A percentile compares a stretch with the other conserved stretches of the same genome.
Conservation (phyloP, 805 yeast species). For the Candida michaelii region DNA sequence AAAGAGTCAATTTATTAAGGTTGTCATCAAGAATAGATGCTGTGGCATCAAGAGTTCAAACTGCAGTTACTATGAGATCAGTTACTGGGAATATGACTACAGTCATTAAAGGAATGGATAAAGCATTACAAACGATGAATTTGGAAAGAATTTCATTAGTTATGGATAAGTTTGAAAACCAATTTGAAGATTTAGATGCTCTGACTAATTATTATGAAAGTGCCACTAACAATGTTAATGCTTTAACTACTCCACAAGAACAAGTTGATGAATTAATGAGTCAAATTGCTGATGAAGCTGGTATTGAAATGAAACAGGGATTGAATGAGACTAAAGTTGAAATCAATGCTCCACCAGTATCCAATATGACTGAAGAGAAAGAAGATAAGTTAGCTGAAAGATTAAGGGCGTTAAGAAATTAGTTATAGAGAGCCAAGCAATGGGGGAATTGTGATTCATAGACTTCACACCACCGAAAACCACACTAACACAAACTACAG, state of each 20-base stretch:
- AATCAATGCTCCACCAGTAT: constrained; percentile 38
- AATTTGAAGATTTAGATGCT: constrained; percentile 94
- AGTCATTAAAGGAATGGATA: constrained; percentile 94
- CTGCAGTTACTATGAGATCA: constrained; percentile 96
- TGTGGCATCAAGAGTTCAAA: constrained; percentile 92
- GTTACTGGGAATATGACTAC: constrained; percentile 92
- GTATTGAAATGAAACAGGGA: constrained; percentile 85
- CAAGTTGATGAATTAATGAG: constrained; percentile 88
- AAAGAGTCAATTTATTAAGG: constrained; percentile 74
- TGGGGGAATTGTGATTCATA: too few species aligned
- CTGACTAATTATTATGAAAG: constrained; percentile 89
- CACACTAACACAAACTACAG: too few species aligned
- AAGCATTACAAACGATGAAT: constrained; percentile 93
- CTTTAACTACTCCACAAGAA: constrained; percentile 89
- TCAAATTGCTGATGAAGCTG: constrained; percentile 96
- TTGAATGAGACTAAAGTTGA: constrained; percentile 65
- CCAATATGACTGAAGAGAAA: constrained; percentile 57
- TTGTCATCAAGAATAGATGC: constrained; percentile 91
- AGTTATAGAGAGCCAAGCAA: background rate
- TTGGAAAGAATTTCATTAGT: constrained; percentile 87
- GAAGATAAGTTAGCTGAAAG: constrained; percentile 89
- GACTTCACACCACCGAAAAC: too few species aligned
- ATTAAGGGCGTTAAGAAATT: constrained; percentile 73
- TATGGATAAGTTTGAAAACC: constrained; percentile 96
- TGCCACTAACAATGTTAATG: constrained; percentile 85